These are phyloP conservation scores for Leavenworthia alabamica DNA, from an alignment of 345 rosid species.

Conservation along the genomic window DNA sequence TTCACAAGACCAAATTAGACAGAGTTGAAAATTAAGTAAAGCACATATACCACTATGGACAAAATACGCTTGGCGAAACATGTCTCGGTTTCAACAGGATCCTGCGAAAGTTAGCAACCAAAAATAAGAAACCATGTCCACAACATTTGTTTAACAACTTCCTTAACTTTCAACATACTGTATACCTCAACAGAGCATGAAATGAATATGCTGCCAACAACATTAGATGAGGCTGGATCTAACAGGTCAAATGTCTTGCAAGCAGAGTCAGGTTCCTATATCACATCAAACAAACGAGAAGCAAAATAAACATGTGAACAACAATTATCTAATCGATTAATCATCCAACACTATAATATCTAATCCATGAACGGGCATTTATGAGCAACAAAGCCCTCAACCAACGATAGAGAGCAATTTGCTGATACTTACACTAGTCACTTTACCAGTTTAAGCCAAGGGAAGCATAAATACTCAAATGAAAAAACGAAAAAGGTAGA, in stretches of 20 bases:
- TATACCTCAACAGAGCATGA: slow-evolving; percentile 86
- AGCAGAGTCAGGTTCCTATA: slow-evolving; percentile 53
- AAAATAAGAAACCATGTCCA: slow-evolving; percentile 20
- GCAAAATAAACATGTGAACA: not conserved
- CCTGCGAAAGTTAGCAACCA: slow-evolving; percentile 42
- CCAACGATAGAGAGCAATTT: not conserved
- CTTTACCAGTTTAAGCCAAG: not conserved
- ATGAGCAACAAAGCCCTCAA: not conserved
- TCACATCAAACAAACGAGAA: not conserved
- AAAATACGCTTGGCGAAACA: slow-evolving; percentile 74
- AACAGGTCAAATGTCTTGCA: slow-evolving; percentile 55
- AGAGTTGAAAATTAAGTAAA: not conserved
- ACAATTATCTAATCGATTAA: not conserved
- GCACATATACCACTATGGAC: slow-evolving; percentile 78
- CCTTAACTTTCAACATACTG: not conserved
- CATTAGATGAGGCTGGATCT: slow-evolving; percentile 55
- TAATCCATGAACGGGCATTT: not conserved
- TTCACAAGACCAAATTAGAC: not conserved
- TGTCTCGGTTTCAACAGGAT: slow-evolving; percentile 86
- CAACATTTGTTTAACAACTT: not conserved
- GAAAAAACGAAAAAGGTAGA: not conserved
- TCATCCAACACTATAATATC: not conserved
- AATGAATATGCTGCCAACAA: slow-evolving; percentile 65
- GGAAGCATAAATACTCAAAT: not conserved
- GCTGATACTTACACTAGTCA: not conserved